Percentiles rank a stretch among this genome's conserved stretches.
Conservation (phyloP, 2,329 filamentous ascomycete genomes). For the Hirsutella rhossiliensis region DNA sequence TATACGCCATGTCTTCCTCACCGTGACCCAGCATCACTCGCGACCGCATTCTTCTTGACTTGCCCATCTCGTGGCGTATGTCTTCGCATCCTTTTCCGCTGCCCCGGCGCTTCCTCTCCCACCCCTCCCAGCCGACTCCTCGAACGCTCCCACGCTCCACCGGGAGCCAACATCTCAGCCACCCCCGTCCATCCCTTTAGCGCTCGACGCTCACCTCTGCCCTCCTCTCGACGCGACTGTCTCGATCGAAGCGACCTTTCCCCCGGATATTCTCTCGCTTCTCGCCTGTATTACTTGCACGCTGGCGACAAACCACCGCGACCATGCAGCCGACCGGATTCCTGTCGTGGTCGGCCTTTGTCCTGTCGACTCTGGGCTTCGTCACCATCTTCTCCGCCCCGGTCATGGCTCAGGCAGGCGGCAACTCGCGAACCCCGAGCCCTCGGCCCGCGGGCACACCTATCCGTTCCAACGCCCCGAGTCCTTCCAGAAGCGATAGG, state of each 20-base stretch:
- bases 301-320: background rate
- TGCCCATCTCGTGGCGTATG: no score
- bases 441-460: constrained; percentile 2
- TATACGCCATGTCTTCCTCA: no score
- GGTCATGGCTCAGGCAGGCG: constrained; percentile 17
- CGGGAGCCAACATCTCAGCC: no score
- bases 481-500: background rate
- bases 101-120: no score
- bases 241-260: background rate
- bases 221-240: no score
- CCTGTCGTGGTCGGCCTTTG: constrained; percentile 12
- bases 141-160: no score
- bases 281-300: background rate
- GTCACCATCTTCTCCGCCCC: constrained; percentile 9
- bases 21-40: no score
- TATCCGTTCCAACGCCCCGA: background rate
- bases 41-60: no score
- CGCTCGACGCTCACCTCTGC: no score
- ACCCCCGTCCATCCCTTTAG: no score
- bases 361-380: constrained; percentile 15
- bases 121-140: no score
- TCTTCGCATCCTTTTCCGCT: no score
- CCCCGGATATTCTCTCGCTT: background rate
- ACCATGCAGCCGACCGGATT: constrained; percentile 16
- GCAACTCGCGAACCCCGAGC: constrained; percentile 1